Percentiles rank a stretch among this genome's conserved stretches.
phyloP scores from a whole-genome alignment of 2,329 filamentous ascomycete species.

The Nothomitra cinnamomea region DNA sequence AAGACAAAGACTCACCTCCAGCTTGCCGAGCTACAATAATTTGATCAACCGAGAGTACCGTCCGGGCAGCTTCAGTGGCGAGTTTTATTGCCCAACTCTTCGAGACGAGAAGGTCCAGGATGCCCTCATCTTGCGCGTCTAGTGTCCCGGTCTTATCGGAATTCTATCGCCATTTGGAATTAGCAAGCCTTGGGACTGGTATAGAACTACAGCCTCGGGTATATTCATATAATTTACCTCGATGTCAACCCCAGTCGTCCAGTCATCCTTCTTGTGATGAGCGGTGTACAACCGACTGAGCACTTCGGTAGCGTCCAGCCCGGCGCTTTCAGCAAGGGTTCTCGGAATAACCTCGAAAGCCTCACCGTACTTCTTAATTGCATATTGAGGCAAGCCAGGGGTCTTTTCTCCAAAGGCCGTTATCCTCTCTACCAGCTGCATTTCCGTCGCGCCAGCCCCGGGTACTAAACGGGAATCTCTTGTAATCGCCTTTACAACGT shows the following conservation, averaged over 20 bases:
- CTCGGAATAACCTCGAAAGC: slow-evolving; percentile 94
- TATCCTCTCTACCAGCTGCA: slow-evolving; percentile 85
- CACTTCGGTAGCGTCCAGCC: slow-evolving; percentile 92
- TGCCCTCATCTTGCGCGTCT: slow-evolving; percentile 74
- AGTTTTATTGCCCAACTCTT: slow-evolving; percentile 97
- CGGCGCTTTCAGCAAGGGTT: slow-evolving; percentile 84
- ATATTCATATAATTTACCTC: slow-evolving; percentile 27
- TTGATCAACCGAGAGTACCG: slow-evolving; percentile 90
- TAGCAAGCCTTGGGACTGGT: neutral
- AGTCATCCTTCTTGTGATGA: slow-evolving; percentile 74
- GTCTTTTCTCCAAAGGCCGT: slow-evolving; percentile 84
- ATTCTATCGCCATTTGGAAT: slow-evolving; percentile 28
- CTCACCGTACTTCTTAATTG: slow-evolving; percentile 93
- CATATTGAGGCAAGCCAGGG: slow-evolving; percentile 81
- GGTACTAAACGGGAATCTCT: slow-evolving; percentile 82
- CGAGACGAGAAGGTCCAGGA: slow-evolving; percentile 76
- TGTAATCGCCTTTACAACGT: slow-evolving; percentile 96
- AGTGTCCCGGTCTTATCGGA: slow-evolving; percentile 64
- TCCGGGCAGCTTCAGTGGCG: slow-evolving; percentile 85
- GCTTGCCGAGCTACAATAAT: slow-evolving; percentile 97
- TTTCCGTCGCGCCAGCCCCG: slow-evolving; percentile 85
- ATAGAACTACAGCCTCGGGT: too few relatives aligned
- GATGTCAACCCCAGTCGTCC: slow-evolving; percentile 86
- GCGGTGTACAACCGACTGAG: slow-evolving; percentile 83
- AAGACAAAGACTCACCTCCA: slow-evolving; percentile 33